Evolutionary conservation across 306 rosid species (phyloP).

Genomic region (Crataegus laevigata): DNA sequence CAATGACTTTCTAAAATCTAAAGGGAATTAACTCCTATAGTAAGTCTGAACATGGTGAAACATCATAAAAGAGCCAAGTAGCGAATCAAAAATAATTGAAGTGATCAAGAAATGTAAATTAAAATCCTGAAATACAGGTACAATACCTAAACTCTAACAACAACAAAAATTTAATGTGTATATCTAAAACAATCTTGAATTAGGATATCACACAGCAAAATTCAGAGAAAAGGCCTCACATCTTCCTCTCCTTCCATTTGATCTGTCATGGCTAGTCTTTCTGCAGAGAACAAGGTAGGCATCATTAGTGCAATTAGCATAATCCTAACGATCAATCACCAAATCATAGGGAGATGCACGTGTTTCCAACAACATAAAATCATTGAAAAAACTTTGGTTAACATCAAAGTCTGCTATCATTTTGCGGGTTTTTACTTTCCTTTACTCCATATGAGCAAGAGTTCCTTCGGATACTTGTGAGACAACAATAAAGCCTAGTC

Average conservation of each 20-base stretch:
- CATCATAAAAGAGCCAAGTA: too few species aligned
- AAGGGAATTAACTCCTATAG: neutral
- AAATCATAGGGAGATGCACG: neutral
- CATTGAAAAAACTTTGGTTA: neutral
- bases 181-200: neutral
- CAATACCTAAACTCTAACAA: neutral
- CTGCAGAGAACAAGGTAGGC: conserved; percentile 33
- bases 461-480: neutral
- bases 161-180: too few species aligned
- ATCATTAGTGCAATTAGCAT: neutral
- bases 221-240: conserved; percentile 31
- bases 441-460: neutral
- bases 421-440: neutral
- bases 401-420: neutral
- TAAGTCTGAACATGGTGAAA: neutral
- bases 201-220: neutral
- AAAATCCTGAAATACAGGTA: neutral
- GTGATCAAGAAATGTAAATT: neutral
- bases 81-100: neutral
- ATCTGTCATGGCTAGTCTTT: conserved; percentile 6
- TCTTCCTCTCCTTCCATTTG: conserved; percentile 41
- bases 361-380: neutral
- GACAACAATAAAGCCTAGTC: neutral
- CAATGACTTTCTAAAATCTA: neutral
- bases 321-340: conserved; percentile 6